A percentile compares a stretch with the other conserved stretches of the same genome.
Conservation (phyloP, 495 filamentous ascomycete genomes). For the Penicillium odoratum region DNA sequence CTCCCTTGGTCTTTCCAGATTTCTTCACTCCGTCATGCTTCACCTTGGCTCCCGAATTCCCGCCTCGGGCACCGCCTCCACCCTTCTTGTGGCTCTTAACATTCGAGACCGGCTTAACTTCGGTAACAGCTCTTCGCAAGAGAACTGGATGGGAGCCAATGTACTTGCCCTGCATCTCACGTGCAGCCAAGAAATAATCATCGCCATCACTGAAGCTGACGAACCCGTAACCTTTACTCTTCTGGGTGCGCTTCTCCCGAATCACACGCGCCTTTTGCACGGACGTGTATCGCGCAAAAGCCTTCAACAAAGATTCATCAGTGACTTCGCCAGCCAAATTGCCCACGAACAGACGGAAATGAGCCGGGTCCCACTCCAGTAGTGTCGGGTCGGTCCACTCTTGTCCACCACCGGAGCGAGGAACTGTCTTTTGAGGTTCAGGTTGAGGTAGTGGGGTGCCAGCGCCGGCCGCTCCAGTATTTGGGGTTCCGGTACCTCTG, state of each 20-base stretch:
- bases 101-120: slow-evolving; percentile 69
- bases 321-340: slow-evolving; percentile 99
- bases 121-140: slow-evolving; percentile 83
- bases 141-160: slow-evolving; percentile 94
- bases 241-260: slow-evolving; percentile 90
- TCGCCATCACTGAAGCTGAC: slow-evolving; percentile 94
- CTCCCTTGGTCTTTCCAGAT: slow-evolving; percentile 75
- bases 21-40: slow-evolving; percentile 74
- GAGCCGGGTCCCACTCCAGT: slow-evolving; percentile 93
- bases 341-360: slow-evolving; percentile 92
- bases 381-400: slow-evolving; percentile 84
- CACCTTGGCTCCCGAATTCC: slow-evolving; percentile 28
- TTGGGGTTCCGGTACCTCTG: slow-evolving; percentile 37
- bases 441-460: slow-evolving; percentile 37
- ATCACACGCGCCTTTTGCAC: slow-evolving; percentile 94
- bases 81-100: slow-evolving; percentile 46
- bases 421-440: slow-evolving; percentile 66
- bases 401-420: slow-evolving; percentile 84
- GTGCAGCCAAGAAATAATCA: slow-evolving; percentile 90
- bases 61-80: slow-evolving; percentile 34
- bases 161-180: slow-evolving; percentile 99
- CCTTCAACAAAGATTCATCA: slow-evolving; percentile 91
- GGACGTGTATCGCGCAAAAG: slow-evolving; percentile 83
- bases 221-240: slow-evolving; percentile 94
- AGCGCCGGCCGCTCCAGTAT: slow-evolving; percentile 30